These are phyloP conservation scores for Aspergillus latus DNA, from an alignment of 2,329 filamentous ascomycete genomes.

Conservation along the genomic window DNA sequence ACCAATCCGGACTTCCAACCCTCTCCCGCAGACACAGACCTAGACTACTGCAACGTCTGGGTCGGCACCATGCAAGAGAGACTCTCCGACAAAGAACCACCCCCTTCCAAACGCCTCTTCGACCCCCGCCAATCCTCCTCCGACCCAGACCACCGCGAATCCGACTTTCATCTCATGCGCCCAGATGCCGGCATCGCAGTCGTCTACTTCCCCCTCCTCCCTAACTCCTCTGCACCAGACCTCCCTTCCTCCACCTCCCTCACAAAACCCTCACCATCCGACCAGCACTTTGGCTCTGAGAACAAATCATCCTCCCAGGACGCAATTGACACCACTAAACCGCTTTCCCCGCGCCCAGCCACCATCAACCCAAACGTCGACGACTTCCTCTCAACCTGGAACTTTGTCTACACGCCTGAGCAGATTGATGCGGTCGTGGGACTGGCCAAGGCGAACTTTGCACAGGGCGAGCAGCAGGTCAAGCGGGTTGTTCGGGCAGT, in stretches of 20 bases:
- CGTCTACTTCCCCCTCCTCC: slow-evolving; percentile 84
- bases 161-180: slow-evolving; percentile 68
- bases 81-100: slow-evolving; percentile 54
- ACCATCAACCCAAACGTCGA: slow-evolving; percentile 75
- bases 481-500: slow-evolving; percentile 78
- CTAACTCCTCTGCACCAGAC: slow-evolving; percentile 60
- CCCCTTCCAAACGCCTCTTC: slow-evolving; percentile 52
- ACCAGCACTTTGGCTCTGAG: slow-evolving; percentile 25
- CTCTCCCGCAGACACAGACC: slow-evolving; percentile 45
- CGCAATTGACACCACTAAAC: slow-evolving; percentile 21
- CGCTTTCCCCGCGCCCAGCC: slow-evolving; percentile 55
- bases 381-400: slow-evolving; percentile 95
- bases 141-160: slow-evolving; percentile 62
- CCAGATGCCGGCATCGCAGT: slow-evolving; percentile 83
- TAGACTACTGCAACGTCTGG: slow-evolving; percentile 95
- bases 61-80: slow-evolving; percentile 80
- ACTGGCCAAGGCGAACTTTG: slow-evolving; percentile 82
- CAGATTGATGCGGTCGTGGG: slow-evolving; percentile 83
- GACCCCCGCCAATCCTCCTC: slow-evolving; percentile 47
- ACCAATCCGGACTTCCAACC: slow-evolving; percentile 45
- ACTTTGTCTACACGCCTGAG: slow-evolving; percentile 90
- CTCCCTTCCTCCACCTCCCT: slow-evolving; percentile 25
- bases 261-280: slow-evolving; percentile 24
- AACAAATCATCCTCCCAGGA: slow-evolving; percentile 16
- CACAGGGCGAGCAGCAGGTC: slow-evolving; percentile 76